Percentiles rank a stretch among this genome's conserved stretches.
These are phyloP conservation scores for Quercus alba DNA, from an alignment of 306 rosid species.

Conservation along the genomic window DNA sequence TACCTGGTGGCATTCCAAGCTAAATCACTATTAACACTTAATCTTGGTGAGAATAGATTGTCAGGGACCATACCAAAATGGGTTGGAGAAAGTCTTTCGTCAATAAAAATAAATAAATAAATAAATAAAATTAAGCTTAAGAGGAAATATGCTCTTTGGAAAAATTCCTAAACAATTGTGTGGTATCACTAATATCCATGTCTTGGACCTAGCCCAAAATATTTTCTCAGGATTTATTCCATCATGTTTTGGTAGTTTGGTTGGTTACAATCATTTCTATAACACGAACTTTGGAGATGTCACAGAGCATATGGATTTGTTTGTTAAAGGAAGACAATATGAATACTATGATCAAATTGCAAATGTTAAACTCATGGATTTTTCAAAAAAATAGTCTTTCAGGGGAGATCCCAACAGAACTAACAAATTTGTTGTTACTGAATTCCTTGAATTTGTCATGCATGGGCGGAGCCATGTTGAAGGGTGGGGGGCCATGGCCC, in stretches of 20 bases:
- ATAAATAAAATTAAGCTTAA: neutral
- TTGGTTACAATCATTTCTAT: no score
- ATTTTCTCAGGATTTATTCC: no score
- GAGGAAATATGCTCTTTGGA: neutral
- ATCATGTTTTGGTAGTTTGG: no score
- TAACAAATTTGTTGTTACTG: no score
- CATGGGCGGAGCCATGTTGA: no score
- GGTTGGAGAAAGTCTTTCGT: neutral
- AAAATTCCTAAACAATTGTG: neutral
- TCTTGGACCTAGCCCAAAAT: neutral
- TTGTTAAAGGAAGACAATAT: neutral
- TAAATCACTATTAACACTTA: neutral
- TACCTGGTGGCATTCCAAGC: no score
- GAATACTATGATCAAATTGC: neutral
- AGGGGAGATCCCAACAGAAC: neutral
- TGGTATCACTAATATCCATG: neutral
- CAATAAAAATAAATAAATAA: neutral
- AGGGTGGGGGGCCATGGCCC: no score
- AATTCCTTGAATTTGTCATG: no score
- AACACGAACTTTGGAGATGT: no score
- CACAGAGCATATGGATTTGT: neutral
- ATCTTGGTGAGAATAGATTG: no score
- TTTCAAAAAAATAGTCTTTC: constrained; percentile 2
- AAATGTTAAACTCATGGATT: neutral
- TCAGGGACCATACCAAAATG: no score